Percentiles rank a stretch among this genome's conserved stretches.
These are phyloP conservation scores for Platanthera guangdongensis DNA, from an alignment of 106 monocot species.

Conservation along the genomic window DNA sequence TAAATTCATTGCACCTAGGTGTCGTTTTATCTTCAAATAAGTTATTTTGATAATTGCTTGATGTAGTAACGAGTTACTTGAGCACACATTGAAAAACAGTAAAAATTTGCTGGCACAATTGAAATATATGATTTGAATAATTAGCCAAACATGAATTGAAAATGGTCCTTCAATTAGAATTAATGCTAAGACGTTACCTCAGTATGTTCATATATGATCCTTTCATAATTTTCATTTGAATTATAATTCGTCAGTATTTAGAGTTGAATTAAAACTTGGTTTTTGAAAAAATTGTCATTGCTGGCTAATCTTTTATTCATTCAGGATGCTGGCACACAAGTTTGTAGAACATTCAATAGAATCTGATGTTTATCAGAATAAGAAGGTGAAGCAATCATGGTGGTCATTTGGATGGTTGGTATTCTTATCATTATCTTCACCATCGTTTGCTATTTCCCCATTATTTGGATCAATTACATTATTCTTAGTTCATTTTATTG, in stretches of 20 bases:
- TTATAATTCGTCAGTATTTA: not conserved
- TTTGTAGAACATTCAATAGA: slow-evolving; percentile 67
- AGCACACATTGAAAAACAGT: not conserved
- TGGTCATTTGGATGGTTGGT: slow-evolving; percentile 84
- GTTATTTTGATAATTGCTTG: not conserved
- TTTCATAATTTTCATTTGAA: not conserved
- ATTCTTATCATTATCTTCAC: slow-evolving; percentile 2
- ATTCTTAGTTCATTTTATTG: too few species aligned
- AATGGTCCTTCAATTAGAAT: not conserved
- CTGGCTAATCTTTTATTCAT: slow-evolving; percentile 10
- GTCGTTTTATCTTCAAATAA: too few species aligned
- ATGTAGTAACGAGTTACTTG: not conserved
- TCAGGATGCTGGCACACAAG: slow-evolving; percentile 95
- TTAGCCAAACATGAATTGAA: not conserved
- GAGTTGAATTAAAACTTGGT: not conserved
- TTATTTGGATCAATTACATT: too few species aligned
- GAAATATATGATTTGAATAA: not conserved
- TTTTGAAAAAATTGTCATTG: not conserved
- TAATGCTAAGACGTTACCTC: not conserved
- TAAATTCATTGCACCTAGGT: too few species aligned
- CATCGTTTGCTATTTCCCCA: too few species aligned
- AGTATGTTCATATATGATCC: not conserved
- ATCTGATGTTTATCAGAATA: slow-evolving; percentile 40
- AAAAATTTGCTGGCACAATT: not conserved
- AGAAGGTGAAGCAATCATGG: slow-evolving; percentile 60